phyloP scores from a whole-genome alignment of 192 early-diverging fungal species.

The Backusella morwellensis region DNA sequence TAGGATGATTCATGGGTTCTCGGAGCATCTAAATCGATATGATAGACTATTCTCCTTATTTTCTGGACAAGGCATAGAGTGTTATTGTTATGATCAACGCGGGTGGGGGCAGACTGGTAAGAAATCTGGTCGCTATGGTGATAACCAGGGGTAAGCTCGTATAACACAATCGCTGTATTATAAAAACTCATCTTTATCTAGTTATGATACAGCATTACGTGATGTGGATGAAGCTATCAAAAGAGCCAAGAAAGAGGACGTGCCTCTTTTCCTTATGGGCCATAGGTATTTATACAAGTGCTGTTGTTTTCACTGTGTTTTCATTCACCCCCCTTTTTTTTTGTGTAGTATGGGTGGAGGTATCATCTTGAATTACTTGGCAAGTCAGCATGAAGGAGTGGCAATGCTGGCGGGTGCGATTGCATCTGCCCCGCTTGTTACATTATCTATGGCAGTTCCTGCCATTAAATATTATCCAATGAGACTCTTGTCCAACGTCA shows the following conservation, averaged over 20 bases:
- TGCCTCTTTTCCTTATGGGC: conserved; percentile 55
- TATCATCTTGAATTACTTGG: conserved; percentile 53
- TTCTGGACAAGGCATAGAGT: conserved; percentile 52
- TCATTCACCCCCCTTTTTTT: background rate
- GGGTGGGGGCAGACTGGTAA: conserved; percentile 66
- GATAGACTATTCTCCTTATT: conserved; percentile 57
- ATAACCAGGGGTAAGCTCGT: conserved; percentile 42
- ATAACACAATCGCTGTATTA: no score
- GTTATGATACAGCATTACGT: conserved; percentile 40
- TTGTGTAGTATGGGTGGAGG: conserved; percentile 35
- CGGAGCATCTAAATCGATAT: conserved; percentile 52
- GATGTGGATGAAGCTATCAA: conserved; percentile 49
- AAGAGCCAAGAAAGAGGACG: conserved; percentile 25
- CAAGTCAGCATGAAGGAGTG: conserved; percentile 33
- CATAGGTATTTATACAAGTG: conserved; percentile 28
- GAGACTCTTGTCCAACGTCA: conserved; percentile 31
- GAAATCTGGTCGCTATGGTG: conserved; percentile 44
- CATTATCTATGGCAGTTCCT: conserved; percentile 19
- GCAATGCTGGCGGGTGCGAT: conserved; percentile 44
- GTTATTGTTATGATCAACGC: conserved; percentile 61
- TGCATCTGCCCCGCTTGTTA: conserved; percentile 49
- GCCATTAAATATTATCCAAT: conserved; percentile 30
- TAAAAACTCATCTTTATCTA: background rate
- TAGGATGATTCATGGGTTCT: conserved; percentile 54
- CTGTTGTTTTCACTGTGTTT: background rate